phyloP scores from a whole-genome alignment of 768 basidiomycete genomes.

The Mycena kentingensis region DNA sequence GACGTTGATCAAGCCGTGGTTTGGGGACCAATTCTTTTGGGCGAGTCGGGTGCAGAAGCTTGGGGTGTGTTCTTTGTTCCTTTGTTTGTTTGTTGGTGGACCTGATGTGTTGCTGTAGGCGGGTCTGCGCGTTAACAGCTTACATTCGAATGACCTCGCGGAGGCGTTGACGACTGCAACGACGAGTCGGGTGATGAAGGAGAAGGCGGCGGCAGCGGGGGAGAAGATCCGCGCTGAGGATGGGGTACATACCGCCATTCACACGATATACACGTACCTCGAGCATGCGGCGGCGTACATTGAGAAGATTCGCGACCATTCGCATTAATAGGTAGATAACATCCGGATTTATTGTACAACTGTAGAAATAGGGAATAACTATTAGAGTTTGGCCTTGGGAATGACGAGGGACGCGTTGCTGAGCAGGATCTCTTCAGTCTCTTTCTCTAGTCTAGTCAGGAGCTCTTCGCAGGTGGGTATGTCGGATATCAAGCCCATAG shows the following conservation, averaged over 20 bases:
- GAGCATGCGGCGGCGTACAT: conserved; percentile 15
- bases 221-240: conserved; percentile 47
- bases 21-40: conserved; percentile 72
- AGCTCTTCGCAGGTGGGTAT: conserved; percentile 81
- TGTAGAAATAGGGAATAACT: not conserved
- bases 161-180: conserved; percentile 60
- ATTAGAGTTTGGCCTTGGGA: conserved; percentile 42
- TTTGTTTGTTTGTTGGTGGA: not conserved
- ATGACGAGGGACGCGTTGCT: conserved; percentile 40
- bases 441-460: conserved; percentile 66
- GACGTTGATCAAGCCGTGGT: conserved; percentile 72
- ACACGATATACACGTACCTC: conserved; percentile 57
- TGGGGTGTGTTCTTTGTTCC: conserved; percentile 42
- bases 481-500: conserved; percentile 76
- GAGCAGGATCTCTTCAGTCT: conserved; percentile 69
- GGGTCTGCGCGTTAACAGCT: conserved; percentile 51
- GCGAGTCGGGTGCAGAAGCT: conserved; percentile 56
- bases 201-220: conserved; percentile 52
- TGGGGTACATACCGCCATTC: conserved; percentile 59
- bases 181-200: conserved; percentile 55
- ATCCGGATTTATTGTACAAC: not conserved
- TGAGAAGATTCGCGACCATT: conserved; percentile 18
- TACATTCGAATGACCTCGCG: conserved; percentile 49
- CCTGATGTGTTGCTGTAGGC: conserved; percentile 33
- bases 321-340: conserved; percentile 18